Evolutionary conservation across 768 basidiomycete genomes (phyloP), one percentile per base, ranked within the genome.

Genomic region (Roridomyces roridus): DNA sequence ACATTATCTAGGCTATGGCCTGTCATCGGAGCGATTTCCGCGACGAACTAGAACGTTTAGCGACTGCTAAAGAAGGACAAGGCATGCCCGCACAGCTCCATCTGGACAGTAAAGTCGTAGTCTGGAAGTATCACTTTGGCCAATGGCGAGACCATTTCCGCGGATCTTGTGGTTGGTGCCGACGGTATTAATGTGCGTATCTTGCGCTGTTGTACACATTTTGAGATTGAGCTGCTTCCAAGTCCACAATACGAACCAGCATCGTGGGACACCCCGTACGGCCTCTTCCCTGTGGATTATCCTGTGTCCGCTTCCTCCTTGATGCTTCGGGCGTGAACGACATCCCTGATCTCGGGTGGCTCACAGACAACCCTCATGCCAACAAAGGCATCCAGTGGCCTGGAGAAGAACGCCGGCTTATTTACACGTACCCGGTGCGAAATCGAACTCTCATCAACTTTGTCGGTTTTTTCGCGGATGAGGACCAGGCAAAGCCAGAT

Each of bases 51-150:
- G 35, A 25, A 17, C 52, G 59, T 20, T 48, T 60, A 8, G 59
- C 59, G 6, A 28, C 35, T 5, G n/a, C n/a, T n/a, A 48, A 20
- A 1, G 58, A 55, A 21, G 53, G 42, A 5, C 41, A 39, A 4
- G 53, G 47, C 1, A 41, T 48, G 6, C 58, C 58, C n/a, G 53
- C 25, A 5, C 15, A 60, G 35, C 17, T 60, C 6, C 29, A 26
- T 25, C 53, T 60, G 15, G 31, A 18, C 4, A 40, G 23, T 28
- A 55, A 51, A n/a, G 48, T 55, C 31, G 43, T 50, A 76, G 9
- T 54, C 34, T 0, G 74, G 73, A 20, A 65, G 59, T 18, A 58
- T 74, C 17, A 76, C 73, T 1, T 70, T 78, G 55, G 62, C 64
- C 42, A 65, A 64, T 4, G 77, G 77, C 20, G 67, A 74, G 48